Evolutionary conservation across 2,329 filamentous ascomycete species (phyloP), one percentile per base, ranked within the genome.

Genomic region (Ophiostoma sp.): DNA sequence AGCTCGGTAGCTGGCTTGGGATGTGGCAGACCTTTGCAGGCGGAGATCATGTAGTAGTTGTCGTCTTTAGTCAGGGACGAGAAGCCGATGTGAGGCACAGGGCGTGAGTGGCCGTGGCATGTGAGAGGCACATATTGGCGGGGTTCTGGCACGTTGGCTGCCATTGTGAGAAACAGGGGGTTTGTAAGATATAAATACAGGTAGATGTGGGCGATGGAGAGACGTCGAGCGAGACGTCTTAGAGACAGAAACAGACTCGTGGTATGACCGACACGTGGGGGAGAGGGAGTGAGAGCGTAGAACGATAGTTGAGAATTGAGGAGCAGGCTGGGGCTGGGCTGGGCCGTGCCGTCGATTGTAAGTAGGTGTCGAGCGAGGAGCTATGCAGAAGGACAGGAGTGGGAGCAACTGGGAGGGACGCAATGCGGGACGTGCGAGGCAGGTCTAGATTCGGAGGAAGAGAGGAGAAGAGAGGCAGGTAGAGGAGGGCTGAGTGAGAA

Each of bases 41-140:
- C 93, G 40, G 93, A 97, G 72, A 97, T 93, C 76, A 97, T 84
- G 78, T 95, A 97, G 79, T 95, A 97, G 72, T 89, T 86, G 72
- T 92, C 91, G 73, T 93, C 89, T 75, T 92, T 89, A 72, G 93
- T 87, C 14, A 93, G 83, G 12, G 89, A 87, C 38, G 93, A 97
- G 80, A 97, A 97, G 78, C 88, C 90, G 75, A 97, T 86, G 78
- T 97, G 93, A 6, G 93, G 92, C 67, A 97, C 93, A 1, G 93
- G 93, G 70, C 93, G 88, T 66, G 93, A 96, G 78, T 97, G 93
- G 71, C 93, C 93, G 78, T 97, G 93, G 79, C 93, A 97, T 73
- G 93, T 97, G 77, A 97, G 81, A 68, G 93, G 93, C 67, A 97
- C 92, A 69, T 93, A 92, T 77, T 85, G 84, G 67, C 83, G 81